These are phyloP conservation scores for Atkinsonella hypoxylon DNA, from an alignment of 2,329 filamentous ascomycete species.

Conservation along the genomic window DNA sequence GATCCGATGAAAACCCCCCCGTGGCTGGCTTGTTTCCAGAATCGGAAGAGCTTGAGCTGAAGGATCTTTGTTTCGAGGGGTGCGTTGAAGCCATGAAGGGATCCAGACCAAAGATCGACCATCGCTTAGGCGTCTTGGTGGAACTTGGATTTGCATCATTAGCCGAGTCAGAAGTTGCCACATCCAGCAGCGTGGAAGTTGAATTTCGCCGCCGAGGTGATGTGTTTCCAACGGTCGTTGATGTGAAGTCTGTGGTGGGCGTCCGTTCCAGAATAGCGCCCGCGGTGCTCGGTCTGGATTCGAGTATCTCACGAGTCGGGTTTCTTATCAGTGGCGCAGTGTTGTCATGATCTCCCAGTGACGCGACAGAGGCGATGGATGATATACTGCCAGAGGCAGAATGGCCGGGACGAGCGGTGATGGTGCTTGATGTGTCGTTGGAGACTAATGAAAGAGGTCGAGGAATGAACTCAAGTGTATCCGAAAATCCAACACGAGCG, in stretches of 20 bases:
- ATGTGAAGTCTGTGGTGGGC: slow-evolving; percentile 12
- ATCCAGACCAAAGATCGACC: slow-evolving; percentile 53
- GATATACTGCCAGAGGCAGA: slow-evolving; percentile 70
- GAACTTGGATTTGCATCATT: slow-evolving; percentile 32
- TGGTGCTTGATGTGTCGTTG: slow-evolving; percentile 69
- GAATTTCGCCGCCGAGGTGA: slow-evolving; percentile 45
- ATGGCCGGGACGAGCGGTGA: slow-evolving; percentile 57
- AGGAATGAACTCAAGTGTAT: slow-evolving; percentile 72
- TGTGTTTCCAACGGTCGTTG: slow-evolving; percentile 9
- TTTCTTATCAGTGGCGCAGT: slow-evolving; percentile 25
- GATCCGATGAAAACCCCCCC: slow-evolving; percentile 23
- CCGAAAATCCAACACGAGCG: slow-evolving; percentile 70
- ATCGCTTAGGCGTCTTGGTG: slow-evolving; percentile 41
- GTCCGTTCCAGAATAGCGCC: slow-evolving; percentile 52
- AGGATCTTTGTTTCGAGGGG: slow-evolving; percentile 33
- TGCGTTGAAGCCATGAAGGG: slow-evolving; percentile 33
- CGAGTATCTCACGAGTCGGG: slow-evolving; percentile 28
- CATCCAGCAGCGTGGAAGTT: slow-evolving; percentile 39
- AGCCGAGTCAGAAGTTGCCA: slow-evolving; percentile 23
- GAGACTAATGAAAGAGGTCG: slow-evolving; percentile 75
- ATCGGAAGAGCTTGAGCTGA: slow-evolving; percentile 35
- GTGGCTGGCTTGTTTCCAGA: slow-evolving; percentile 19
- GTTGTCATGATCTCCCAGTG: slow-evolving; percentile 29
- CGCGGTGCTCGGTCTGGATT: slow-evolving; percentile 55
- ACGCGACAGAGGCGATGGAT: slow-evolving; percentile 55